These are phyloP conservation scores for Myxozyma nipponensis DNA, from an alignment of 805 yeast species.

Conservation along the genomic window DNA sequence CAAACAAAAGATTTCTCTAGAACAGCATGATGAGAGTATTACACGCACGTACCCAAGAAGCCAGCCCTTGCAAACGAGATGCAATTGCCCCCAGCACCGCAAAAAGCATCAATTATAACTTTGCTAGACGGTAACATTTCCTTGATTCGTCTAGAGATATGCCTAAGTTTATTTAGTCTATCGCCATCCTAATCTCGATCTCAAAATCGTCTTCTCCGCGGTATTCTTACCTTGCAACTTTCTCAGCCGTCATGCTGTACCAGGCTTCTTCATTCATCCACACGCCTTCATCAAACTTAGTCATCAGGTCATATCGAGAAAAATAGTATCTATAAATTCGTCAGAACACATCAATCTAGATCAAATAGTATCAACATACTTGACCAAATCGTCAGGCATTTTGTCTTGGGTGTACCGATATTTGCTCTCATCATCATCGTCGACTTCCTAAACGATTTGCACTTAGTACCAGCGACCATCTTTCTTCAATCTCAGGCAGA, in stretches of 20 bases:
- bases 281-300: slow-evolving; percentile 60
- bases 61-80: slow-evolving; percentile 57
- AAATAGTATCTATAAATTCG: no score
- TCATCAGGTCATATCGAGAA: slow-evolving; percentile 53
- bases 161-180: no score
- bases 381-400: no score
- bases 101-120: slow-evolving; percentile 56
- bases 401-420: no score
- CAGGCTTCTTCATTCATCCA: slow-evolving; percentile 68
- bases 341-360: no score
- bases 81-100: slow-evolving; percentile 81
- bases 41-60: not conserved
- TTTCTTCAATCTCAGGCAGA: no score
- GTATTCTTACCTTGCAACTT: slow-evolving; percentile 53
- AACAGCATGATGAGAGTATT: not conserved
- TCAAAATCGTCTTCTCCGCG: not conserved
- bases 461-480: no score
- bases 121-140: no score
- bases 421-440: no score
- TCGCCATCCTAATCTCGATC: not conserved
- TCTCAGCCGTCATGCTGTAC: slow-evolving; percentile 82
- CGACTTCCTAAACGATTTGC: no score
- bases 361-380: no score
- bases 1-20: not conserved
- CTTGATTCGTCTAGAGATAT: no score